Base-by-base conservation (phyloP, 2,329 filamentous ascomycete genomes). In the Pseudopyricularia cyperi region DNA sequence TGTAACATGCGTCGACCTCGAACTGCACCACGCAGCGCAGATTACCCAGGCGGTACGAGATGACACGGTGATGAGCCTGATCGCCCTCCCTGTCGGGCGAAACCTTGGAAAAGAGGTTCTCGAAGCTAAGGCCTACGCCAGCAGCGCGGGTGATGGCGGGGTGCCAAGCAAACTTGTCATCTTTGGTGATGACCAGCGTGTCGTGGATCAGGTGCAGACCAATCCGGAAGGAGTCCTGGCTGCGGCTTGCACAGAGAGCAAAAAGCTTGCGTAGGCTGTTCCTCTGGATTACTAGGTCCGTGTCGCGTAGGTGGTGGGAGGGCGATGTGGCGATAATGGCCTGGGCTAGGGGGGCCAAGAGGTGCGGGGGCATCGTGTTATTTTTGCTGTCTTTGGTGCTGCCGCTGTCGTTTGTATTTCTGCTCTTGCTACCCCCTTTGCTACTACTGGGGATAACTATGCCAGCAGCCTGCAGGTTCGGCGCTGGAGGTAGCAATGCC, bases 11-110 rank as follows among this genome's bases (percentile, higher is more conserved):
- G 9, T 48, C 46, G 28, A 48, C 46, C n/a, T 48, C 46, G 26
- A 48, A 48, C 28, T 48, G 46, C 46, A 48, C 46, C n/a, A 48
- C 46, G 26, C 46, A 48, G 26, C 46, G 46, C 15, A 48, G 46
- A 22, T 34, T 28, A 12, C 46, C 46, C 15, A 48, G 46, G 15
- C 17, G 15, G 46, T 48, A 48, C 46, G 46, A 22, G 8, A 48
- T 19, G 46, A 34, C 17, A 15, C 46, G 30, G 30, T 48, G 46
- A 6, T 48, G 46, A 11, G 30, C 14, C 30, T 48, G 46, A 24
- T 48, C 28, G 1, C 30, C 30, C 28, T 48, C 46, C 4, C 46
- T 34, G 8, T n/a, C 46, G 1, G 46, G 11, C n/a, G 22, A 4
- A 1, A 28, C 11, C 17, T 34, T 35, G 8, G 46, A 2, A 15